phyloP scores from a whole-genome alignment of 345 rosid genomes.

The Rhodomyrtus tomentosa region DNA sequence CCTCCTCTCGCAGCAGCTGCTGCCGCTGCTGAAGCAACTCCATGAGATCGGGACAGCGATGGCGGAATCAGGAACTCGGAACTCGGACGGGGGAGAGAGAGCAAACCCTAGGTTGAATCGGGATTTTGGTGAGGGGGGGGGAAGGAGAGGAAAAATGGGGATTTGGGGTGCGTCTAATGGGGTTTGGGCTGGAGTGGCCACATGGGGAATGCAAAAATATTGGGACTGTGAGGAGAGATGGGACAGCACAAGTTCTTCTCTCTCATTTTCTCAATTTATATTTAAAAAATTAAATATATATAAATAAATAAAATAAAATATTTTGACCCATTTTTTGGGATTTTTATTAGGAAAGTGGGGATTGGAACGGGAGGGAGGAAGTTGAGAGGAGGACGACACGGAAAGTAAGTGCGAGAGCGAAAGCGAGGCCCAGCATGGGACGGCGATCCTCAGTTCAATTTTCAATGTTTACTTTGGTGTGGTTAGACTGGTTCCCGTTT shows the following conservation, averaged over 20 bases:
- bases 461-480: rapidly evolving
- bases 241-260: neutral
- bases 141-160: neutral
- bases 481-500: neutral
- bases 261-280: neutral
- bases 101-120: neutral
- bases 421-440: neutral
- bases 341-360: neutral
- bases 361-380: constrained; percentile 7
- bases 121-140: neutral
- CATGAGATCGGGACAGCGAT: constrained; percentile 9
- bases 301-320: neutral
- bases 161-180: neutral
- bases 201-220: neutral
- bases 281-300: too few relatives aligned
- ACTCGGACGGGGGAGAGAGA: neutral
- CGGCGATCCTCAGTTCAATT: neutral
- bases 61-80: neutral
- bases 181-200: neutral
- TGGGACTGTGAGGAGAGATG: neutral
- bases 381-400: constrained; percentile 4
- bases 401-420: neutral
- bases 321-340: neutral
- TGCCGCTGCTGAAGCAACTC: constrained; percentile 9
- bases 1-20: constrained; percentile 1